phyloP scores from a whole-genome alignment of 2,329 filamentous ascomycete genomes.

The Arthroderma sp. region DNA sequence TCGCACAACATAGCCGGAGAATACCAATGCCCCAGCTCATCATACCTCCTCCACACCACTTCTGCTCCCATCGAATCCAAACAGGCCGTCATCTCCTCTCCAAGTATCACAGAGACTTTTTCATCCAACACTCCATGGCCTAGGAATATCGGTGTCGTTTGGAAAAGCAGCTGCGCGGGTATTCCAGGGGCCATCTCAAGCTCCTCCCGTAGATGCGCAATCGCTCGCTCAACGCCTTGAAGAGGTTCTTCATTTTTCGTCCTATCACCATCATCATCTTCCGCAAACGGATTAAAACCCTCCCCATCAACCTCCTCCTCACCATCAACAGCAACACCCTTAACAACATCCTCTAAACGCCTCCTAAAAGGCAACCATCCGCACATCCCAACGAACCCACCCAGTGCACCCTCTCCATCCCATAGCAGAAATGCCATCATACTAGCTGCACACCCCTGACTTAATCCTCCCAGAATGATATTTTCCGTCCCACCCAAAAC shows the following conservation, averaged over 20 bases:
- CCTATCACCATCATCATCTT: not conserved
- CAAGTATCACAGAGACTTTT: slow-evolving; percentile 23
- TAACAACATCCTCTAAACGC: not conserved
- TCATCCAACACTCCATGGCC: slow-evolving; percentile 31
- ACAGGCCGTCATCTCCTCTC: slow-evolving; percentile 18
- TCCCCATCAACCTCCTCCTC: not conserved
- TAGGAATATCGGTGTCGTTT: slow-evolving; percentile 29
- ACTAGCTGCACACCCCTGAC: slow-evolving; percentile 40
- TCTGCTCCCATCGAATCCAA: slow-evolving; percentile 14
- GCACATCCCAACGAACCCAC: slow-evolving; percentile 37
- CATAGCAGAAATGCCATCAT: slow-evolving; percentile 28
- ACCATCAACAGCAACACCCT: not conserved
- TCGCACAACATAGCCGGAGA: not conserved
- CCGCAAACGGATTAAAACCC: not conserved
- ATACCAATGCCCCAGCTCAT: slow-evolving; percentile 19
- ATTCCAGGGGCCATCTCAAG: not conserved
- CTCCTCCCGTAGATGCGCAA: not conserved
- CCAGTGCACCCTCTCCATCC: slow-evolving; percentile 15
- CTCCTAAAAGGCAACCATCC: slow-evolving; percentile 32
- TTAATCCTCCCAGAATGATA: slow-evolving; percentile 40
- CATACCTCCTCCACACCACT: slow-evolving; percentile 30
- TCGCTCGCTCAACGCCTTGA: not conserved
- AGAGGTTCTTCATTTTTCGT: not conserved
- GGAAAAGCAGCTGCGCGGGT: not conserved
- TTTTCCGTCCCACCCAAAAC: slow-evolving; percentile 19